Evolutionary conservation across 140 eudicot genomes (phyloP), one percentile per base, ranked within the genome.

Genomic region (Stevia rebaudiana): DNA sequence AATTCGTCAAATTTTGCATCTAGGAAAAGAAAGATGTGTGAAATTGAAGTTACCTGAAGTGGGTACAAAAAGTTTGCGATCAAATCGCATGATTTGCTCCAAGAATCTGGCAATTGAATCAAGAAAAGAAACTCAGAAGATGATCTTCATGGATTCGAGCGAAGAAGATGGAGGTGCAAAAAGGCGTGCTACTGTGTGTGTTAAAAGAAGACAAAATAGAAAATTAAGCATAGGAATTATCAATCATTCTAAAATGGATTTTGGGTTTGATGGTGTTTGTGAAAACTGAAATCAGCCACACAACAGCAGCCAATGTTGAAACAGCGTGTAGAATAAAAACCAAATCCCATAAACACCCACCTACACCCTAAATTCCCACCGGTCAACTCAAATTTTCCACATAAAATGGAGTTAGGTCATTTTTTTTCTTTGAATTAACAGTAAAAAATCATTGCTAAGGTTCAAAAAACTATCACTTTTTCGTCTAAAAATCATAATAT

Each of bases 221-320:
- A 28, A 74, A 48, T 56, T 41, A 48, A 67, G 61, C 70, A 74
- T 74, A 67, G 74, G 21, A 58, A 74, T 44, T 44, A 65, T 73
- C 78, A 73, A 65, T 53, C 18, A 72, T 37, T 63, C 77, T 72
- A 69, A n/a, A n/a, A 63, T 63, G 71, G 39, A 52, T 73, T 36
- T 46, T 73, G n/a, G n/a, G n/a, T 73, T 73, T 63, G 65, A 72
- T 72, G 77, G 65, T 71, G 48, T 52, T 63, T 74, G 78, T 56
- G 54, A 53, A 53, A 58, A 49, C 53, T 44, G 44, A 56, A 50
- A 60, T 47, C 68, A 74, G 63, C 79, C 79, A 74, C 79, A 67
- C 74, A 74, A 67, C 69, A 74, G 74, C 79, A 74, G 79, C 79
- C 79, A 74, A 74, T 74, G 68, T 74, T 66, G 79, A 66, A 74